Evolutionary conservation across 495 filamentous ascomycete genomes (phyloP).

Genomic region (Aspergillus sclerotioniger): DNA sequence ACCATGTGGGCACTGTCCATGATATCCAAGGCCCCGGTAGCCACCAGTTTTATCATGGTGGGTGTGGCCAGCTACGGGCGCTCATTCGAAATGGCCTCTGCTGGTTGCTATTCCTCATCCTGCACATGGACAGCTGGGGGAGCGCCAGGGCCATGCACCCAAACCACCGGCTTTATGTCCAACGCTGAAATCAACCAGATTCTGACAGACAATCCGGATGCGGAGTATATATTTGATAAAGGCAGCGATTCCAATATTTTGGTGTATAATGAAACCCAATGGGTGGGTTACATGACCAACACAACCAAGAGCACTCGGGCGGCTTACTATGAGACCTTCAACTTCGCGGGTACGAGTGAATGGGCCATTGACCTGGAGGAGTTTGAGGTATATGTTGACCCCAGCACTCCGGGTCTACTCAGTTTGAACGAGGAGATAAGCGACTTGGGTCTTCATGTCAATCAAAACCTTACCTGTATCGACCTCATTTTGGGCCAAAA

Average conservation of each 20-base stretch:
- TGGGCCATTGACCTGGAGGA: conserved; percentile 42
- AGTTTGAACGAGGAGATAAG: no score
- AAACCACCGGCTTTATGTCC: conserved; percentile 26
- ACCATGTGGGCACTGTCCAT: no score
- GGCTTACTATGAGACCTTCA: conserved; percentile 21
- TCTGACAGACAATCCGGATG: background rate
- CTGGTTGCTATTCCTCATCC: conserved; percentile 11
- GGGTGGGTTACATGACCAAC: conserved; percentile 42
- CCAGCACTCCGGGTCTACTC: no score
- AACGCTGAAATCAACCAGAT: conserved; percentile 19
- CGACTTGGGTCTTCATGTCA: no score
- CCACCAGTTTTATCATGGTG: no score
- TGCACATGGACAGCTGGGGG: conserved; percentile 11
- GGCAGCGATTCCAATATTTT: conserved; percentile 35
- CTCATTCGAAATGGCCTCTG: conserved; percentile 10
- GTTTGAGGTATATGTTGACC: background rate
- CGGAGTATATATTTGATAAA: conserved; percentile 9
- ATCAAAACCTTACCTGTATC: no score
- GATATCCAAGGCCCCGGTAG: no score
- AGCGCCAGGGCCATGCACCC: conserved; percentile 10
- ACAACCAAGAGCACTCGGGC: conserved; percentile 21
- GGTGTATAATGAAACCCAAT: conserved; percentile 41
- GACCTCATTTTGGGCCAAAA: no score
- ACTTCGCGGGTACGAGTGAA: conserved; percentile 36
- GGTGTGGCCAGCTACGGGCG: conserved; percentile 4